These are phyloP conservation scores for Yarrowia sp. DNA, from an alignment of 805 yeast genomes.

Conservation along the genomic window DNA sequence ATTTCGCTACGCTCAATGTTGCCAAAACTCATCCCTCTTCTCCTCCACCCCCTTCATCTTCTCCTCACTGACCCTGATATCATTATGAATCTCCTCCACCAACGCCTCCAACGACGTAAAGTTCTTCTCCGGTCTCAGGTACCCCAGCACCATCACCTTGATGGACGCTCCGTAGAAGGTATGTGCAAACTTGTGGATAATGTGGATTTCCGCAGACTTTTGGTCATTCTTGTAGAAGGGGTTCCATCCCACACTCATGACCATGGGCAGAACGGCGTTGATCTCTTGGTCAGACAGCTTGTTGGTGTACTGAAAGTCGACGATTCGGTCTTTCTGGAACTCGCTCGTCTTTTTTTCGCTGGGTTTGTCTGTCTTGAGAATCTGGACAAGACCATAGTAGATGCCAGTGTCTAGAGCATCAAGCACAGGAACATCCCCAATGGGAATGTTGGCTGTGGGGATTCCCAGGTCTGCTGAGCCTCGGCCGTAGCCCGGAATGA, in stretches of 20 bases:
- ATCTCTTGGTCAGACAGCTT: slow-evolving; percentile 54
- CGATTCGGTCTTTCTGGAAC: slow-evolving; percentile 46
- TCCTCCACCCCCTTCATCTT: slow-evolving; percentile 53
- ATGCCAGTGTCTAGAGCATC: slow-evolving; percentile 69
- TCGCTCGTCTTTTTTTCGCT: slow-evolving; percentile 36
- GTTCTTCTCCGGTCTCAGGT: slow-evolving; percentile 87
- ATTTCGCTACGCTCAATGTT: neutral
- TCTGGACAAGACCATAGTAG: slow-evolving; percentile 78
- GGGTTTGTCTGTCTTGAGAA: slow-evolving; percentile 33
- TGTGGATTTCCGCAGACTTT: slow-evolving; percentile 84
- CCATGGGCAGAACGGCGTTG: slow-evolving; percentile 74
- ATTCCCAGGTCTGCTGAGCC: slow-evolving; percentile 93
- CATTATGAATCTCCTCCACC: slow-evolving; percentile 81
- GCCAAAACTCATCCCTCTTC: slow-evolving; percentile 45
- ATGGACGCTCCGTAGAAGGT: slow-evolving; percentile 84
- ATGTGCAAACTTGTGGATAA: slow-evolving; percentile 69
- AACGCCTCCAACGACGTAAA: slow-evolving; percentile 85
- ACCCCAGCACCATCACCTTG: slow-evolving; percentile 77
- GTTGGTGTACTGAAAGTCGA: slow-evolving; percentile 68
- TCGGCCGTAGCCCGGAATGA: slow-evolving; percentile 89
- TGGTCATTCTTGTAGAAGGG: slow-evolving; percentile 83
- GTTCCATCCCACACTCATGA: slow-evolving; percentile 95
- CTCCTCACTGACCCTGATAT: slow-evolving; percentile 70
- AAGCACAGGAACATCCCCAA: slow-evolving; percentile 53
- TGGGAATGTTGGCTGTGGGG: slow-evolving; percentile 91